Percentiles rank a stretch among this genome's conserved stretches.
Evolutionary conservation across 1,284 basidiomycete species (phyloP).

Genomic region (Irpex sp.): DNA sequence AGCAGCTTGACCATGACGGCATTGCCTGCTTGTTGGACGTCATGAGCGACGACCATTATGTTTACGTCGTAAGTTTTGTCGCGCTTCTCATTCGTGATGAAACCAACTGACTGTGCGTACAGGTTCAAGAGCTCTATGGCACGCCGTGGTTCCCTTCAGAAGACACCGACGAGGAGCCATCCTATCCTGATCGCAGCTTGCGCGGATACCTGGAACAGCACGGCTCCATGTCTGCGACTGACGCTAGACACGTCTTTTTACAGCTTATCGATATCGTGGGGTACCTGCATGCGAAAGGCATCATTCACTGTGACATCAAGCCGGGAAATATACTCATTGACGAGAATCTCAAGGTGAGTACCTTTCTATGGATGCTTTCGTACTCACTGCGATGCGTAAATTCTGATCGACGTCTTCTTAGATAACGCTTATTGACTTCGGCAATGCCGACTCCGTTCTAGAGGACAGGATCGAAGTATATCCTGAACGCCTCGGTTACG

Average conservation of each 20-base stretch:
- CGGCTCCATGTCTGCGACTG: background rate
- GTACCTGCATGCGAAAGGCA: background rate
- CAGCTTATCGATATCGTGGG: background rate
- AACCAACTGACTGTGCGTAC: background rate
- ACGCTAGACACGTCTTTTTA: background rate
- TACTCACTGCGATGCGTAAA: background rate
- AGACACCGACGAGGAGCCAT: background rate
- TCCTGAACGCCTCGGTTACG: background rate
- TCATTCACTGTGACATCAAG: background rate
- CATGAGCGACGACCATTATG: background rate
- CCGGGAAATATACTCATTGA: background rate
- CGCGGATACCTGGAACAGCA: background rate
- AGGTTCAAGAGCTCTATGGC: background rate
- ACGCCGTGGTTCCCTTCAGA: no score
- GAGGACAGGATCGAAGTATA: background rate
- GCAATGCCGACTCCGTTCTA: background rate
- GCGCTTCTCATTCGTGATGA: background rate
- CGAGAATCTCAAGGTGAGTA: background rate
- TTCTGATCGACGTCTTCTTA: background rate
- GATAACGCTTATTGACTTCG: background rate
- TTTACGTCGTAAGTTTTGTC: background rate
- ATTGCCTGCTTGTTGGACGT: background rate
- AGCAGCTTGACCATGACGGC: background rate
- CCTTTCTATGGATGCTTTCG: background rate
- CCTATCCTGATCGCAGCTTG: background rate